These are phyloP conservation scores for Halophytophthora polymorphica DNA, from an alignment of 352 stramenopile genomes.

Conservation along the genomic window DNA sequence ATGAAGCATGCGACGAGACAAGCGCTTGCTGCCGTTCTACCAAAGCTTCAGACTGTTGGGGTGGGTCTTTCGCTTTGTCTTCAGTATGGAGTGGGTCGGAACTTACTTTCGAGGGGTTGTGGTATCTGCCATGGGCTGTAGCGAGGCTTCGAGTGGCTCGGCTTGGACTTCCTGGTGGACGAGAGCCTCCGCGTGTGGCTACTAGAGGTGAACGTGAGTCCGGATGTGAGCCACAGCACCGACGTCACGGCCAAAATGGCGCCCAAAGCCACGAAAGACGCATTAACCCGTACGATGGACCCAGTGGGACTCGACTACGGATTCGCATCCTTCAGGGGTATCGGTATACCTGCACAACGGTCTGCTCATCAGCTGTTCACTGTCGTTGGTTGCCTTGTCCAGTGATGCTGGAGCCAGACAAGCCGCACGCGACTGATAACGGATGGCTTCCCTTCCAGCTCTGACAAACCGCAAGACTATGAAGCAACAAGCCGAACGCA, in stretches of 20 bases:
- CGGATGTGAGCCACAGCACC: conserved; percentile 82
- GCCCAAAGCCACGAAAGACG: conserved; percentile 44
- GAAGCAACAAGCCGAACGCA: no score
- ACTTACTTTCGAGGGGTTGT: neutral
- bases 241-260: conserved; percentile 48
- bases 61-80: conserved; percentile 26
- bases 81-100: neutral
- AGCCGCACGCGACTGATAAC: conserved; percentile 12
- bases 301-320: neutral
- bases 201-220: conserved; percentile 87
- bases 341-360: neutral
- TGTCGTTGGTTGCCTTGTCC: neutral
- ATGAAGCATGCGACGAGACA: conserved; percentile 49
- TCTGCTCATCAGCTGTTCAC: neutral
- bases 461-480: no score
- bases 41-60: conserved; percentile 47
- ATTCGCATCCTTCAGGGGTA: neutral
- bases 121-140: conserved; percentile 14
- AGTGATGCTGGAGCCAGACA: conserved; percentile 21
- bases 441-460: conserved; percentile 15
- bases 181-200: conserved; percentile 56
- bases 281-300: conserved; percentile 38
- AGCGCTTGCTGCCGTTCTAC: conserved; percentile 35
- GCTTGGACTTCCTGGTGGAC: conserved; percentile 81
- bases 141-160: conserved; percentile 84